A percentile compares a stretch with the other conserved stretches of the same genome.
Conservation (phyloP, 1,139 yeast genomes). For the Sugiyamaella paludigena region DNA sequence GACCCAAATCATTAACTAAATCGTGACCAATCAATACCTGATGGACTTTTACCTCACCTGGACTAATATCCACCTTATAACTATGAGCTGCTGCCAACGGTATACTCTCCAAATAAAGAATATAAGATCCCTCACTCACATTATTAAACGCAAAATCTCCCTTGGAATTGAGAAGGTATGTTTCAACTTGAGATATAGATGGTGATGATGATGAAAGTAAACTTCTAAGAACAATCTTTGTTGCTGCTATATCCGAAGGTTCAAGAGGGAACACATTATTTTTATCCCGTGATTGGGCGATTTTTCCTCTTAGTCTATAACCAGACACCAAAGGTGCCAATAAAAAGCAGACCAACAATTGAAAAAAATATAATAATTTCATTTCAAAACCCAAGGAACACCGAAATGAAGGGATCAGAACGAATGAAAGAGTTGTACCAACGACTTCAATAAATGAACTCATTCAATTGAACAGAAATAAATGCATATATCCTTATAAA, state of each 20-base stretch:
- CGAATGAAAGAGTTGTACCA: too few species aligned
- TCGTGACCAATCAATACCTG: slow-evolving; percentile 33
- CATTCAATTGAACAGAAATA: too few species aligned
- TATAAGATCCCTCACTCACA: slow-evolving; percentile 31
- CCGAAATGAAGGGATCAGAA: too few species aligned
- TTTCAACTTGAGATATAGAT: background rate
- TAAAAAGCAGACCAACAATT: background rate
- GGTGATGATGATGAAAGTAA: slow-evolving; percentile 8
- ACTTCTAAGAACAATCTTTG: slow-evolving; percentile 12
- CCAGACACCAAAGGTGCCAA: background rate
- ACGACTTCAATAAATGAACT: too few species aligned
- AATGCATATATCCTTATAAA: too few species aligned
- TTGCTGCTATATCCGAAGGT: slow-evolving; percentile 14
- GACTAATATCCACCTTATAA: slow-evolving; percentile 31
- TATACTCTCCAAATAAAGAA: slow-evolving; percentile 25
- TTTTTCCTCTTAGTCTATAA: slow-evolving; percentile 14
- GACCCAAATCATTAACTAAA: slow-evolving; percentile 31
- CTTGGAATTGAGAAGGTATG: slow-evolving; percentile 6
- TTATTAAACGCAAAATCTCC: slow-evolving; percentile 32
- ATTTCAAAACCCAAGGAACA: too few species aligned
- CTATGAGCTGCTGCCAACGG: slow-evolving; percentile 19
- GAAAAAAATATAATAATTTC: too few species aligned
- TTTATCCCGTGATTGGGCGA: background rate
- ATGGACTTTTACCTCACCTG: slow-evolving; percentile 29
- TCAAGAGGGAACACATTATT: slow-evolving; percentile 2